phyloP scores from a whole-genome alignment of 2,329 filamentous ascomycete species.

The Diplocarpon rosae region DNA sequence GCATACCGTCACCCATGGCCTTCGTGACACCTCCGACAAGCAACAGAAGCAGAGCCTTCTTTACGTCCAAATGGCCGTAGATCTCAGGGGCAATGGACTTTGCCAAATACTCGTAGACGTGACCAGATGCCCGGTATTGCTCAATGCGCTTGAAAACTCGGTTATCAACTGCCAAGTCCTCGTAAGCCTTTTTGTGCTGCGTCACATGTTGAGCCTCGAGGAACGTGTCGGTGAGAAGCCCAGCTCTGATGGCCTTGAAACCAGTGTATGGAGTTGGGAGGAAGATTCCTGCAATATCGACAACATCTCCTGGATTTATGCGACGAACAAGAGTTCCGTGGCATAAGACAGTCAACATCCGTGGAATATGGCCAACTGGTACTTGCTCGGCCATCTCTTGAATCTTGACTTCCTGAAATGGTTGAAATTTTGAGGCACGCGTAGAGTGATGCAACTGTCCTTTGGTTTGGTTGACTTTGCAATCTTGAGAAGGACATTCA shows the following conservation, averaged over 20 bases:
- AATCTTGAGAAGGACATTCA: constrained; percentile 83
- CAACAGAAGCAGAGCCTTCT: constrained; percentile 91
- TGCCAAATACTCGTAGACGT: constrained; percentile 90
- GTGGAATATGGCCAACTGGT: constrained; percentile 91
- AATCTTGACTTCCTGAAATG: constrained; percentile 97
- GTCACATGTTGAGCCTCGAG: constrained; percentile 86
- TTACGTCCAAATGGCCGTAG: constrained; percentile 90
- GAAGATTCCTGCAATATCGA: constrained; percentile 92
- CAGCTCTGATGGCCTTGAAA: constrained; percentile 92
- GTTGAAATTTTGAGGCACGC: constrained; percentile 91
- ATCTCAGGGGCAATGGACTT: constrained; percentile 97
- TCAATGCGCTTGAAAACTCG: constrained; percentile 74
- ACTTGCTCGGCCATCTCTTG: constrained; percentile 99
- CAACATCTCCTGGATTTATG: constrained; percentile 86
- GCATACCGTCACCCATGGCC: constrained; percentile 95
- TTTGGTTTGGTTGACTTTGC: constrained; percentile 80
- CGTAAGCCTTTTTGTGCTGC: constrained; percentile 98
- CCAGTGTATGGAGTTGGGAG: constrained; percentile 97
- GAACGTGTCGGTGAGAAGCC: constrained; percentile 94
- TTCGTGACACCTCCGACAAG: constrained; percentile 95
- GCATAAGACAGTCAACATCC: constrained; percentile 80
- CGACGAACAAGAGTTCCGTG: constrained; percentile 77
- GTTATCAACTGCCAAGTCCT: constrained; percentile 77
- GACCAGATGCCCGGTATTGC: constrained; percentile 71
- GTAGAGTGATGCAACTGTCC: constrained; percentile 90